A percentile compares a stretch with the other conserved stretches of the same genome.
Evolutionary conservation across 345 rosid genomes (phyloP).

Genomic region (Brassica nigra): DNA sequence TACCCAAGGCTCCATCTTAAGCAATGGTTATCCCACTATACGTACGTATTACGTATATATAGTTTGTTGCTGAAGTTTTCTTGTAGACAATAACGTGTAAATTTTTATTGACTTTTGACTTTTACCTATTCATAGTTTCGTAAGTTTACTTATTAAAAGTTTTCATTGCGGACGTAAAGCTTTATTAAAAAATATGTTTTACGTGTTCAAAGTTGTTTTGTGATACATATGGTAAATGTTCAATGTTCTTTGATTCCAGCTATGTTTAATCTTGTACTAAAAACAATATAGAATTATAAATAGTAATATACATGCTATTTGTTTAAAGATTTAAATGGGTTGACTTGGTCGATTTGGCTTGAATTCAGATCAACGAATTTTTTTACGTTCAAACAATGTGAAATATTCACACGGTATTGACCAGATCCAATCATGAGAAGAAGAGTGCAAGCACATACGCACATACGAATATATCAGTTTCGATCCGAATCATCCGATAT

Average conservation of each 20-base stretch:
- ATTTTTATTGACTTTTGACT: conserved; percentile 16
- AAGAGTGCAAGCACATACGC: background rate
- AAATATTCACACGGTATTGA: background rate
- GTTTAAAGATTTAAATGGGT: conserved; percentile 1
- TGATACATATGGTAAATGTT: background rate
- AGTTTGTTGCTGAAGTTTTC: background rate
- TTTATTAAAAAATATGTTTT: background rate
- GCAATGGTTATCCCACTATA: background rate
- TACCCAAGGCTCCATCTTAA: conserved; percentile 26
- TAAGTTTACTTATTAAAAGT: background rate
- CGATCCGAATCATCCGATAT: background rate
- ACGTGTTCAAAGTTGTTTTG: background rate
- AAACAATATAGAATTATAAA: background rate
- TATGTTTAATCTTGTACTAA: background rate
- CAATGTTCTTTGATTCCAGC: background rate
- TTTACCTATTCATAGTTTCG: background rate
- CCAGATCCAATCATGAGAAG: conserved; percentile 2
- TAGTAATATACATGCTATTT: background rate
- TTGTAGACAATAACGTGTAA: conserved; percentile 10
- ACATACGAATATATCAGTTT: background rate
- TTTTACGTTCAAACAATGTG: background rate
- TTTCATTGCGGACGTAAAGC: background rate
- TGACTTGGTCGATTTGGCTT: conserved; percentile 9
- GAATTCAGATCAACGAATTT: background rate
- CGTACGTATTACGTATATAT: conserved; percentile 7